phyloP scores from a whole-genome alignment of 129 eudicot species.

The Oenanthe sinensis region DNA sequence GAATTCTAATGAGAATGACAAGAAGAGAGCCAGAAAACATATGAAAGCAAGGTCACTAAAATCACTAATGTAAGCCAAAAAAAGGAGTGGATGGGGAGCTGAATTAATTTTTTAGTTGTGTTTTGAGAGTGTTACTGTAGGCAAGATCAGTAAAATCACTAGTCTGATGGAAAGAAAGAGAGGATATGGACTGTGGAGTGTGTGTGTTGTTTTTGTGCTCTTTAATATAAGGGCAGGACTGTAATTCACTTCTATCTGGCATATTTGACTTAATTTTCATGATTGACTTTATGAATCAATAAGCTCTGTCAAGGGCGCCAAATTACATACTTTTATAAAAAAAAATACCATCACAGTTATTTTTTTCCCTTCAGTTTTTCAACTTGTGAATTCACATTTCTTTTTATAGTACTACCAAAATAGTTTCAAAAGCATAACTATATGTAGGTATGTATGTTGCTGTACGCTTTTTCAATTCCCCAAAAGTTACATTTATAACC shows the following conservation, averaged over 20 bases:
- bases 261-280: not conserved
- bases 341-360: too few relatives aligned
- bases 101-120: not conserved
- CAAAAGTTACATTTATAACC: not conserved
- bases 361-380: too few relatives aligned
- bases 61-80: slow-evolving; percentile 38
- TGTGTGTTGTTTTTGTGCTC: not conserved
- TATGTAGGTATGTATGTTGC: too few relatives aligned
- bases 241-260: not conserved
- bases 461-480: not conserved
- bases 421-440: too few relatives aligned
- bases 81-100: not conserved
- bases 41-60: slow-evolving; percentile 66
- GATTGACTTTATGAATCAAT: not conserved
- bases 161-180: not conserved
- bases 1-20: slow-evolving; percentile 4
- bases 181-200: not conserved
- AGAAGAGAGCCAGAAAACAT: slow-evolving; percentile 26
- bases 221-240: not conserved
- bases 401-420: not conserved
- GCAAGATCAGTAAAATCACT: not conserved
- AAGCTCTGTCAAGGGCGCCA: not conserved
- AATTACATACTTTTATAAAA: too few relatives aligned
- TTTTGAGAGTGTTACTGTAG: not conserved
- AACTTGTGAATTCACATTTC: too few relatives aligned